Percentiles rank a stretch among this genome's conserved stretches.
These are phyloP conservation scores for Sonneratia alba DNA, from an alignment of 345 rosid genomes.

Conservation along the genomic window DNA sequence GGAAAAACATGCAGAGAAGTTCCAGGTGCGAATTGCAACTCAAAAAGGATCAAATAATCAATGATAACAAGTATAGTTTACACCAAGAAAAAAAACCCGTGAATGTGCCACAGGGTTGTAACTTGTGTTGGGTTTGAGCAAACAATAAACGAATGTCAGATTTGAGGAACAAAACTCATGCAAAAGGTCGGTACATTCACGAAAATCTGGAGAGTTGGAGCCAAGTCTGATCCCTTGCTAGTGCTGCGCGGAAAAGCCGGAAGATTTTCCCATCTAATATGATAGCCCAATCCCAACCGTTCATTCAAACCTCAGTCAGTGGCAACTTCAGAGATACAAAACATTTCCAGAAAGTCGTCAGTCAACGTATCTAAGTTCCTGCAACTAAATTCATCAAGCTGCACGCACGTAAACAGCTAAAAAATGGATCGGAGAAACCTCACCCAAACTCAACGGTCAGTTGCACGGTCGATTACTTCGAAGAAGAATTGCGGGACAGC, in stretches of 20 bases:
- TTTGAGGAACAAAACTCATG: no score
- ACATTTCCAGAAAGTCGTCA: neutral
- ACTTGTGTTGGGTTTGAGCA: no score
- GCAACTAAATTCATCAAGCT: no score
- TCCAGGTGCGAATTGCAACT: neutral
- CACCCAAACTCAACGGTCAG: constrained; percentile 85
- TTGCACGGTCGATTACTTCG: constrained; percentile 38
- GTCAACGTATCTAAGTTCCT: neutral
- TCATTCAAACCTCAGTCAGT: neutral
- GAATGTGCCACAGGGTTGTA: no score
- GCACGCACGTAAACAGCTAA: no score
- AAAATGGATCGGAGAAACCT: neutral
- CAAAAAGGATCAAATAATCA: neutral
- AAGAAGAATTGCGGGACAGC: neutral
- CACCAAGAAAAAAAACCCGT: no score
- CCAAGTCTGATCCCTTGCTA: no score
- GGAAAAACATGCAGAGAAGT: neutral
- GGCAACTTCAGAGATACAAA: neutral
- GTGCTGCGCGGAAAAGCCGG: no score
- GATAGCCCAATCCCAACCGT: neutral
- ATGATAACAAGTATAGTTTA: no score
- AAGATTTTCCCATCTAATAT: neutral
- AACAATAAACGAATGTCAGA: no score
- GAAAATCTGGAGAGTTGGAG: no score
- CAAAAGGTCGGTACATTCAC: no score